Conservation (phyloP, 2,329 filamentous ascomycete species). For the Phialophora tarda region DNA sequence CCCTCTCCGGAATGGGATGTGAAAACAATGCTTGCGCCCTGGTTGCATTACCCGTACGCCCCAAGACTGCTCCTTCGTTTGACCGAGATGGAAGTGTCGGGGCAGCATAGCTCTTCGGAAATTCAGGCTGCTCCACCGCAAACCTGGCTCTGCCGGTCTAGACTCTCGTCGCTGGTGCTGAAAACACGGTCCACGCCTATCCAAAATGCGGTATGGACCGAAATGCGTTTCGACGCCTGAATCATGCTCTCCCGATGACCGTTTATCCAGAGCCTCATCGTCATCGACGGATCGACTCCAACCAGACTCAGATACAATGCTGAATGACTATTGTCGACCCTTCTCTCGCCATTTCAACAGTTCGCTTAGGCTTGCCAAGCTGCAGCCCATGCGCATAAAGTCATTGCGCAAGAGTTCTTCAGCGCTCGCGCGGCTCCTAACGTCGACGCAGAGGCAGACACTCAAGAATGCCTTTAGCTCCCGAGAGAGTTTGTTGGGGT, state of each 20-base stretch:
- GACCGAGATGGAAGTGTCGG: not conserved
- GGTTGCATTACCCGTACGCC: not conserved
- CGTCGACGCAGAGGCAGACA: slow-evolving; percentile 94
- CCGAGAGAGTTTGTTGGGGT: slow-evolving; percentile 96
- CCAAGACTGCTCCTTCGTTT: not conserved
- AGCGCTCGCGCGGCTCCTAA: slow-evolving; percentile 90
- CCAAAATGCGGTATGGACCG: slow-evolving; percentile 18
- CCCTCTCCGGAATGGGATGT: not conserved
- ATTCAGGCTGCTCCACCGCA: not conserved
- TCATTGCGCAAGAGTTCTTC: slow-evolving; percentile 89
- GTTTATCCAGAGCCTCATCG: not conserved
- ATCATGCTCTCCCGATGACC: slow-evolving; percentile 8
- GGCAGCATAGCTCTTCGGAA: not conserved
- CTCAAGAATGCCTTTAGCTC: slow-evolving; percentile 97
- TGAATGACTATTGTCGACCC: slow-evolving; percentile 34
- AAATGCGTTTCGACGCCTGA: slow-evolving; percentile 9
- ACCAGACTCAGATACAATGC: not conserved
- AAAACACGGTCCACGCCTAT: slow-evolving; percentile 11
- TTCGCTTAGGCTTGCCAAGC: slow-evolving; percentile 79
- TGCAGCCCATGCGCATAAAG: slow-evolving; percentile 91
- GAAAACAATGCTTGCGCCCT: not conserved
- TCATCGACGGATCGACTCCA: not conserved
- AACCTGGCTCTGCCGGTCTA: not conserved
- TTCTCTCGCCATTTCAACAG: slow-evolving; percentile 72
- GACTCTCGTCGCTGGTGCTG: not conserved